These are phyloP conservation scores for Blastobotrys buckinghamii DNA, from an alignment of 1,139 yeast genomes.

Conservation along the genomic window DNA sequence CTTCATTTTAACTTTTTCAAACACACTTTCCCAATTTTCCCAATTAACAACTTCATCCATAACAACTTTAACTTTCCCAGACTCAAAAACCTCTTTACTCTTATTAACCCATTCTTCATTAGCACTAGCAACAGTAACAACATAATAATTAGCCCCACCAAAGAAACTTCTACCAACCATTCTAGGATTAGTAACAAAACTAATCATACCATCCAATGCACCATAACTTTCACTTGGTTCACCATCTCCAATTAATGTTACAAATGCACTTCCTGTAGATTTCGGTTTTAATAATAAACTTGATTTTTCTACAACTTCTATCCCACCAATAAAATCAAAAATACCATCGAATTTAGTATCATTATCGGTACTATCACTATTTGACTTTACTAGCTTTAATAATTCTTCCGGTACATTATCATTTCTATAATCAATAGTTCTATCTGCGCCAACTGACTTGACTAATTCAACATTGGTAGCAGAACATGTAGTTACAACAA, in stretches of 20 bases:
- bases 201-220: conserved; percentile 18
- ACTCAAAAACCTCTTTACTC: conserved; percentile 37
- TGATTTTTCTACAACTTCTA: conserved; percentile 28
- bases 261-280: conserved; percentile 37
- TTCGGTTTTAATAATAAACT: conserved; percentile 10
- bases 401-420: conserved; percentile 30
- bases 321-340: conserved; percentile 47
- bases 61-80: conserved; percentile 40
- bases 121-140: conserved; percentile 21
- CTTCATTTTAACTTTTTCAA: conserved; percentile 41
- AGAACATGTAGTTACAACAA: conserved; percentile 45
- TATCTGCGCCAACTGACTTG: conserved; percentile 46
- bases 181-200: conserved; percentile 25
- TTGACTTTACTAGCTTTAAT: conserved; percentile 31
- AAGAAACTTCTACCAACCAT: conserved; percentile 30
- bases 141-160: conserved; percentile 33
- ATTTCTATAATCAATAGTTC: conserved; percentile 46
- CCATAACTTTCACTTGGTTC: conserved; percentile 26
- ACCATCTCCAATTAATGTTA: conserved; percentile 48
- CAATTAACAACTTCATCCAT: conserved; percentile 52
- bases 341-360: conserved; percentile 37
- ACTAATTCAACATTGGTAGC: conserved; percentile 39
- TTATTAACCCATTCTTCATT: conserved; percentile 22
- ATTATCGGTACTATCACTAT: too few species aligned
- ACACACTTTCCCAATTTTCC: conserved; percentile 46